Evolutionary conservation across 1,284 basidiomycete genomes (phyloP), one percentile per base, ranked within the genome.

Genomic region (Cryptococcus hybrid): DNA sequence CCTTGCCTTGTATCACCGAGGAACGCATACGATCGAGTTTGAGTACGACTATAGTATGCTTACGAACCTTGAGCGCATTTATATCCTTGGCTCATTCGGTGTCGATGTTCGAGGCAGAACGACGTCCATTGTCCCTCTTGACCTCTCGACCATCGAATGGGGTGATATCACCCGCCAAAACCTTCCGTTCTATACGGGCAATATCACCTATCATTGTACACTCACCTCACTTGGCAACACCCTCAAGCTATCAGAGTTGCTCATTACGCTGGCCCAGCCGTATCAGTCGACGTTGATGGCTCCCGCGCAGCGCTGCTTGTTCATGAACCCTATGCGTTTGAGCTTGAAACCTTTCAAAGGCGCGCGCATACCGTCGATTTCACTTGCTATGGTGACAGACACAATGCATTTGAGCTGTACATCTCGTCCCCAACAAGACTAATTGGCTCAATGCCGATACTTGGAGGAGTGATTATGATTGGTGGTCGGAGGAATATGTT

Each of bases 161-260:
- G 67, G 68, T 9, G 69, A 69, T 39, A 57, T 63, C 42, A 66
- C 64, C 5, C 55, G 62, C 24, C 67, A 69, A 42, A 56, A 57
- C n/a, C 47, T 67, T 24, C 67, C 69, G 0, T 70, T 70, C 56
- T 70, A 70, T 56, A 56, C 64, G 11, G 69, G 65, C 35, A 69
- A 69, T 51, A 45, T 69, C 35, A 62, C 55, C 3, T 69, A 67
- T 52, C 62, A 67, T 49, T 63, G 57, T 47, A 47, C 48, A 2
- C 39, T 68, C 18, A 30, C 54, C 11, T 45, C 52, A 12, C 39
- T 52, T 30, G 59, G 55, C 5, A 43, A 52, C 6, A 52, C 36
- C 13, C 59, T 6, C 40, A 58, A 5, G 61, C 61, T 9, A 13
- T 68, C 12, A 48, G 58, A 34, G 62, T 58, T 6, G 53, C 64